These are phyloP conservation scores for Ascochyta pisi DNA, from an alignment of 2,329 filamentous ascomycete genomes.

Conservation along the genomic window DNA sequence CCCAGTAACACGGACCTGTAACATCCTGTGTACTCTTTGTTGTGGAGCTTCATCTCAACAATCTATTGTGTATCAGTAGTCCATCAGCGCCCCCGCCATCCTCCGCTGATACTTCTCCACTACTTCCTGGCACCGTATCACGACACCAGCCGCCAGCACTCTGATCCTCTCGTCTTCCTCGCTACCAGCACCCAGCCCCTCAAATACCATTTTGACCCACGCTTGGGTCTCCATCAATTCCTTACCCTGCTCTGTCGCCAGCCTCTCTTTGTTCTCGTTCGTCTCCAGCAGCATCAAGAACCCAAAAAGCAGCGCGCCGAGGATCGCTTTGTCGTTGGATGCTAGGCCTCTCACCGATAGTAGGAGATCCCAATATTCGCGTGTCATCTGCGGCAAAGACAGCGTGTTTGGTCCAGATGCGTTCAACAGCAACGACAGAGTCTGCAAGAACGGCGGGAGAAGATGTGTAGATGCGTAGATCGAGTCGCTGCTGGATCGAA, in stretches of 20 bases:
- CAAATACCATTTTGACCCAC: conserved; percentile 83
- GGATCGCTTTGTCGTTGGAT: conserved; percentile 66
- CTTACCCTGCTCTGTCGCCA: conserved; percentile 77
- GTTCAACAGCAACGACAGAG: conserved; percentile 80
- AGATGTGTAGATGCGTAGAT: conserved; percentile 77
- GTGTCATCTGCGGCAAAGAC: conserved; percentile 78
- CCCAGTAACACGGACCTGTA: neutral
- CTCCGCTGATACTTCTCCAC: conserved; percentile 81
- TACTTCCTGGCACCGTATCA: conserved; percentile 80
- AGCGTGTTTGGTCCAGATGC: conserved; percentile 82
- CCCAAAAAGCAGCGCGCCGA: conserved; percentile 78
- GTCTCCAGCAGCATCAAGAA: conserved; percentile 83
- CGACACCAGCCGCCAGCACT: conserved; percentile 76
- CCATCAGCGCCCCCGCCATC: conserved; percentile 73
- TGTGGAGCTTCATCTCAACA: too few relatives aligned
- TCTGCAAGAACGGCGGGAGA: conserved; percentile 82
- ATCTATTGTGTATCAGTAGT: conserved; percentile 29
- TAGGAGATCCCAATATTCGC: conserved; percentile 84
- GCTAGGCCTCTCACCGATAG: conserved; percentile 68
- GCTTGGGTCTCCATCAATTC: conserved; percentile 85
- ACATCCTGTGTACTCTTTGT: neutral
- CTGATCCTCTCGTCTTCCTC: conserved; percentile 80
- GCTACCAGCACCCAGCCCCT: conserved; percentile 51
- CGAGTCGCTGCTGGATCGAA: conserved; percentile 60
- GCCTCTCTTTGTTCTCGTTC: conserved; percentile 73